These are phyloP conservation scores for Scedosporium minutisporum DNA, from an alignment of 2,329 filamentous ascomycete genomes.

Conservation along the genomic window DNA sequence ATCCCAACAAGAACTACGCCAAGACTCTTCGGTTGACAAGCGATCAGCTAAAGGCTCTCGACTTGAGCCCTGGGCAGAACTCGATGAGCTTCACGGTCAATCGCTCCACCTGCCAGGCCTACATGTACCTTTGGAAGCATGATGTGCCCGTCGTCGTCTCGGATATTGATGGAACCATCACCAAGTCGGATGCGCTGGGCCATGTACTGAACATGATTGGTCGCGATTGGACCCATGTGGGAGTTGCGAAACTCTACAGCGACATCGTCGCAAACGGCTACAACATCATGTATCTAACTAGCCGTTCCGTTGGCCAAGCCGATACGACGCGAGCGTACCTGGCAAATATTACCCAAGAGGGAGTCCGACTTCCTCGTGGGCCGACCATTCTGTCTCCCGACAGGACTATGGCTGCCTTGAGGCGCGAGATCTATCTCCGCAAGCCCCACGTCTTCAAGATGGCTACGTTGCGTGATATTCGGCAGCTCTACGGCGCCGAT, in stretches of 20 bases:
- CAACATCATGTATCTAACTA: constrained; percentile 97
- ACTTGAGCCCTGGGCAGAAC: constrained; percentile 79
- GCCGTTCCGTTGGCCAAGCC: constrained; percentile 84
- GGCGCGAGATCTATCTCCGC: constrained; percentile 85
- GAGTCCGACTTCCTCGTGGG: constrained; percentile 74
- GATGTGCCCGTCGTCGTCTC: constrained; percentile 93
- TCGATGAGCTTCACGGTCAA: constrained; percentile 95
- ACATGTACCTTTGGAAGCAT: constrained; percentile 89
- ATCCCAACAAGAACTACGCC: constrained; percentile 80
- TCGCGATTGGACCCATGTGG: constrained; percentile 93
- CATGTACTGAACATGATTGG: constrained; percentile 96
- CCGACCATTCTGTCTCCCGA: constrained; percentile 94
- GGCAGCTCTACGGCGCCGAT: constrained; percentile 70
- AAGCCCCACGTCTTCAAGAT: constrained; percentile 99
- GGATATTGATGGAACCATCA: constrained; percentile 97
- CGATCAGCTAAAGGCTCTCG: constrained; percentile 80
- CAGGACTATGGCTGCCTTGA: constrained; percentile 82
- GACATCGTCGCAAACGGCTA: constrained; percentile 94
- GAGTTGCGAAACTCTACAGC: constrained; percentile 93
- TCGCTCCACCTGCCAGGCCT: constrained; percentile 79
- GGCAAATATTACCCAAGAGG: constrained; percentile 80
- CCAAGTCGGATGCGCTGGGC: constrained; percentile 89
- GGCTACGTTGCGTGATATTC: constrained; percentile 91
- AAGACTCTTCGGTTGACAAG: constrained; percentile 93
- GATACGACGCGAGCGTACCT: constrained; percentile 86